phyloP scores from a whole-genome alignment of 2,329 filamentous ascomycete species.

The Apiospora rasikravindrae region DNA sequence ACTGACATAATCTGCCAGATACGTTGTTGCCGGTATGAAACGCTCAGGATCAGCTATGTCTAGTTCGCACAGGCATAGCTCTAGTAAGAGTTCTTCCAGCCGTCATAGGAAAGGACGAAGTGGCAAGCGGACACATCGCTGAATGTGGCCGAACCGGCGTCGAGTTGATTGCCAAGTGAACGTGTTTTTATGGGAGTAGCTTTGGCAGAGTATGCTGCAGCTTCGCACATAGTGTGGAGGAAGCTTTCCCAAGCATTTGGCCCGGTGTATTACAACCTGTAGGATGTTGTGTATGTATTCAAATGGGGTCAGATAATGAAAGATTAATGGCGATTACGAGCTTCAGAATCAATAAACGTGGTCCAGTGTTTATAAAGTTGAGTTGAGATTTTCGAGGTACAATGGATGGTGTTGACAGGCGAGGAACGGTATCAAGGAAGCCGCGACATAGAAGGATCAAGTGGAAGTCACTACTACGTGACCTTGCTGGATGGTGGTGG shows the following conservation, averaged over 20 bases:
- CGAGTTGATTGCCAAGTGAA: neutral
- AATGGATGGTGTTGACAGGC: neutral
- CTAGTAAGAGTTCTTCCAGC: neutral
- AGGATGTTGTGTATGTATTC: neutral
- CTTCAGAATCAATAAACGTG: neutral
- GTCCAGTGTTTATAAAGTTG: neutral
- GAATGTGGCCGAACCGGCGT: neutral
- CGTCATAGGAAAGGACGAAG: neutral
- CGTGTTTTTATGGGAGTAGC: neutral
- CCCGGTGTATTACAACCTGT: neutral
- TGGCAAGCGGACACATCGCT: neutral
- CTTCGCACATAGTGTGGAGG: neutral
- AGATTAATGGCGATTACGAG: neutral
- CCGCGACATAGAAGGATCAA: neutral
- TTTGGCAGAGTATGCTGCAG: neutral
- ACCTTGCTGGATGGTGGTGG: neutral
- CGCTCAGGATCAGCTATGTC: neutral
- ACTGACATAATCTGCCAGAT: neutral
- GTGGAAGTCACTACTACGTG: neutral
- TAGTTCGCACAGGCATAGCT: constrained; percentile 6
- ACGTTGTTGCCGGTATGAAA: constrained; percentile 8
- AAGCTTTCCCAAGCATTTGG: neutral
- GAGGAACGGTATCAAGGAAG: neutral
- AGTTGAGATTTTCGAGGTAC: neutral
- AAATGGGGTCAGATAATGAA: neutral